phyloP scores from a whole-genome alignment of 1,284 basidiomycete genomes.

The Amylostereum areolatum region DNA sequence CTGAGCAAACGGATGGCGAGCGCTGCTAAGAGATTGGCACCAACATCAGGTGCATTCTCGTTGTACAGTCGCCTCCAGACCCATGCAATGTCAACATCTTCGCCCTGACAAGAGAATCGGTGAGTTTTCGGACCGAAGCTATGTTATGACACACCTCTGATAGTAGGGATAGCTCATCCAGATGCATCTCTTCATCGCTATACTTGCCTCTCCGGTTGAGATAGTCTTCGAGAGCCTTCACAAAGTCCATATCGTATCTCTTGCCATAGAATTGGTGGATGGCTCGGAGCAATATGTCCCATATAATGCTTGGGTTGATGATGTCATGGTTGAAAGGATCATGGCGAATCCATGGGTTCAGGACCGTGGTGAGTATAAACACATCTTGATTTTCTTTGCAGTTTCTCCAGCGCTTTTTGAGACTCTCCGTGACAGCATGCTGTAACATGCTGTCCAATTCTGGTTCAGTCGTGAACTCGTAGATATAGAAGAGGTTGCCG shows the following conservation, averaged over 20 bases:
- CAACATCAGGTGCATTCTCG: background rate
- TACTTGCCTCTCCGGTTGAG: background rate
- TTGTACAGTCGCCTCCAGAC: conserved; percentile 11
- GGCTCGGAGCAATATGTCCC: background rate
- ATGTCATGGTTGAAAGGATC: background rate
- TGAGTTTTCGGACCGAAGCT: no score
- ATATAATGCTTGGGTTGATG: background rate
- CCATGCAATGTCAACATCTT: conserved; percentile 8
- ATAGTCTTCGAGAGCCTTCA: background rate
- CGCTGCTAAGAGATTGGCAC: conserved; percentile 11
- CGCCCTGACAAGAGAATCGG: background rate
- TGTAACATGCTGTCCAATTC: no score
- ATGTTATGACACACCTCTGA: no score
- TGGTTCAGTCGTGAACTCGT: no score
- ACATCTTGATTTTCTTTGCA: background rate
- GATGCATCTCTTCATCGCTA: background rate
- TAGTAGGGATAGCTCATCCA: no score
- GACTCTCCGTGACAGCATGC: no score
- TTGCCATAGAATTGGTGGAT: background rate
- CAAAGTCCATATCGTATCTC: background rate
- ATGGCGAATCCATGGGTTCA: background rate
- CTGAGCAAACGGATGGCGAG: conserved; percentile 16
- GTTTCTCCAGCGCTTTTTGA: no score
- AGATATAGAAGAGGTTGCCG: background rate
- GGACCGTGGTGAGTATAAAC: background rate